These are phyloP conservation scores for Exophiala sideris DNA, from an alignment of 2,329 filamentous ascomycete species.

Conservation along the genomic window DNA sequence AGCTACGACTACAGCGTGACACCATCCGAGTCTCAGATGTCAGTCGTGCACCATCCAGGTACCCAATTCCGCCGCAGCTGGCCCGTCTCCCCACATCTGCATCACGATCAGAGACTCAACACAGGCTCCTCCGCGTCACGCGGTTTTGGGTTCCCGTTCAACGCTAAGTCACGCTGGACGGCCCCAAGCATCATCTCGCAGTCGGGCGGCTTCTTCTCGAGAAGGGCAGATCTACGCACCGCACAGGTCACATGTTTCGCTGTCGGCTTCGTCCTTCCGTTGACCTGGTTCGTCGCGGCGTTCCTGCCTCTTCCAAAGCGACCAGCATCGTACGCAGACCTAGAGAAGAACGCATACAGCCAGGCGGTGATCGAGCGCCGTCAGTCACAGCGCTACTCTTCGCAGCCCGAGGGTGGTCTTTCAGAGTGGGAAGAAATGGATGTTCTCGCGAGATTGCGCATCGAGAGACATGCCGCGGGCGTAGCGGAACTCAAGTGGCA, in stretches of 20 bases:
- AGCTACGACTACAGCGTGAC: constrained; percentile 41
- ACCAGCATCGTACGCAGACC: constrained; percentile 52
- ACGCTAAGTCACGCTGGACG: constrained; percentile 49
- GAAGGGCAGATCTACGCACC: constrained; percentile 59
- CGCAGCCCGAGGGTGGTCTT: background rate
- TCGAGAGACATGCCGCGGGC: constrained; percentile 37
- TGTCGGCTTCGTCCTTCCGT: constrained; percentile 72
- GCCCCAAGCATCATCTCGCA: constrained; percentile 68
- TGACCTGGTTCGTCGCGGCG: constrained; percentile 76
- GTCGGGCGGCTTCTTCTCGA: constrained; percentile 53
- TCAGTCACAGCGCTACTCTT: background rate
- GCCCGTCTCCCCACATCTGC: constrained; percentile 64
- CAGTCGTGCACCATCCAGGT: constrained; percentile 38
- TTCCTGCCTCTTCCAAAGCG: constrained; percentile 67
- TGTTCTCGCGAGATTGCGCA: constrained; percentile 35
- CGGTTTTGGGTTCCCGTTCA: constrained; percentile 29
- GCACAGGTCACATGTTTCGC: constrained; percentile 72
- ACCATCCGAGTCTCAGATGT: constrained; percentile 8
- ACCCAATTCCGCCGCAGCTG: constrained; percentile 8
- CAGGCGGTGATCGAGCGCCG: background rate
- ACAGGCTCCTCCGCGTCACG: constrained; percentile 24
- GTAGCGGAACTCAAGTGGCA: constrained; percentile 51
- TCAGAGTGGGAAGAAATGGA: constrained; percentile 31
- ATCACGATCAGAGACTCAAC: constrained; percentile 57
- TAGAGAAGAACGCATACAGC: constrained; percentile 23